Evolutionary conservation across 106 monocot species (phyloP), one percentile per base, ranked within the genome.

Genomic region (Phalaenopsis aphrodite): DNA sequence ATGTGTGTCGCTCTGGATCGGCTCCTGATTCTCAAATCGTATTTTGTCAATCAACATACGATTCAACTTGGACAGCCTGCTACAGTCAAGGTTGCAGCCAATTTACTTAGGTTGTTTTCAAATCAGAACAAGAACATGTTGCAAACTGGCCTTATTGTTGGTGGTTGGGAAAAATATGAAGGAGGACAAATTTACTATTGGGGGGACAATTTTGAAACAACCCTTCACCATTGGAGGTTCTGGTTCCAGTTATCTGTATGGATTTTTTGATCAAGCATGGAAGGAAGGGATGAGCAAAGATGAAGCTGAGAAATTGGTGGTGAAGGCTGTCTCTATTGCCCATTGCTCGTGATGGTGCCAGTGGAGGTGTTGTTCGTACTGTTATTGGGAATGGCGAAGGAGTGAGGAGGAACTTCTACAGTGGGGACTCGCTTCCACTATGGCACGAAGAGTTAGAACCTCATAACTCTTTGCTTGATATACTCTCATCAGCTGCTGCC

Each of bases 101-200:
- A 94, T 82, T 85, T 96, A 55, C 78, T 96, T 80, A 91, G 96
- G 64, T 78, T 96, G 65, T 56, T 96, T 17, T 82, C 96, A 8
- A 94, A 97, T 61, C 90, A 94, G 77, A 97, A 97, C 90, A 97
- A 94, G 93, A 90, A 87, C 83, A 91, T 96, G 90, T 84, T 97
- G 38, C 92, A 97, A 89, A 80, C 92, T 80, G 97, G 94, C 56
- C 45, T 97, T 81, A 97, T 97, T 87, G 86, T 97, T 85, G 97
- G 97, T 77, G 97, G 97, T 47, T 97, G 92, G 94, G 94, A 97
- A 78, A 97, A 94, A 56, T 88, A 90, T 81, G 97, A 94, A 85
- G 97, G 92, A 41, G 97, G 90, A 5, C 97, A 97, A 79, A 92
- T 97, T 79, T 97, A 87, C 82, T 94, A 92, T 97, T 86, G 94